These are phyloP conservation scores for Serendipita sp. DNA, from an alignment of 768 basidiomycete species.

Conservation along the genomic window DNA sequence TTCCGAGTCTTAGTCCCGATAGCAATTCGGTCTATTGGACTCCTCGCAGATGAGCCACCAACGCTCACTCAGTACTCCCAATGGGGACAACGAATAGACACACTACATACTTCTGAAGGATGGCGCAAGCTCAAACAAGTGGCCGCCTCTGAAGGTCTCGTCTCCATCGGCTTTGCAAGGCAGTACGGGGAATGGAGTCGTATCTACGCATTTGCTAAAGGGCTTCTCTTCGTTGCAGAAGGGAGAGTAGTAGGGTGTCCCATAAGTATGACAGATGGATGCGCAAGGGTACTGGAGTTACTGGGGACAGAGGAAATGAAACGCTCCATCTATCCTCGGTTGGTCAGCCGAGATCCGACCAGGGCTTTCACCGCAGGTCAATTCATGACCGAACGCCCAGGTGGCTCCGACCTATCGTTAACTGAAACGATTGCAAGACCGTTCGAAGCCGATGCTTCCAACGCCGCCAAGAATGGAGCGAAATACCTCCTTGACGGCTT, in stretches of 20 bases:
- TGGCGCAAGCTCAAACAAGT: constrained; percentile 54
- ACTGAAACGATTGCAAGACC: constrained; percentile 13
- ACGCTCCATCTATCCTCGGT: constrained; percentile 37
- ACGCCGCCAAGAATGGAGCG: constrained; percentile 9
- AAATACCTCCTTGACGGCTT: constrained; percentile 49
- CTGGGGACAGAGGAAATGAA: constrained; percentile 45
- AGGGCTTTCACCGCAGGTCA: constrained; percentile 58
- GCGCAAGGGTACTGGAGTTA: constrained; percentile 56
- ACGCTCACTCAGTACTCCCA: constrained; percentile 55
- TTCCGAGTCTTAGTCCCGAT: neutral
- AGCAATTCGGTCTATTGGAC: constrained; percentile 40
- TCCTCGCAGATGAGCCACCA: constrained; percentile 30
- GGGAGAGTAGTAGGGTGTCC: constrained; percentile 54
- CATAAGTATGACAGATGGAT: constrained; percentile 66
- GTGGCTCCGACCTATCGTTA: constrained; percentile 15
- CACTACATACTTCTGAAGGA: constrained; percentile 52
- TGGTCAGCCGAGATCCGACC: constrained; percentile 49
- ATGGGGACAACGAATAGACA: constrained; percentile 53
- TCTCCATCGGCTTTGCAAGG: constrained; percentile 53
- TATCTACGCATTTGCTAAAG: constrained; percentile 49
- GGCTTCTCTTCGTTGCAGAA: constrained; percentile 45
- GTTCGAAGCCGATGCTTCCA: neutral
- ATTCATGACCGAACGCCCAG: constrained; percentile 57
- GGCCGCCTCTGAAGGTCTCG: constrained; percentile 46
- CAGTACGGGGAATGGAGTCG: constrained; percentile 45